Evolutionary conservation across 106 monocot species (phyloP).

Genomic region (Dendrobium catenatum): DNA sequence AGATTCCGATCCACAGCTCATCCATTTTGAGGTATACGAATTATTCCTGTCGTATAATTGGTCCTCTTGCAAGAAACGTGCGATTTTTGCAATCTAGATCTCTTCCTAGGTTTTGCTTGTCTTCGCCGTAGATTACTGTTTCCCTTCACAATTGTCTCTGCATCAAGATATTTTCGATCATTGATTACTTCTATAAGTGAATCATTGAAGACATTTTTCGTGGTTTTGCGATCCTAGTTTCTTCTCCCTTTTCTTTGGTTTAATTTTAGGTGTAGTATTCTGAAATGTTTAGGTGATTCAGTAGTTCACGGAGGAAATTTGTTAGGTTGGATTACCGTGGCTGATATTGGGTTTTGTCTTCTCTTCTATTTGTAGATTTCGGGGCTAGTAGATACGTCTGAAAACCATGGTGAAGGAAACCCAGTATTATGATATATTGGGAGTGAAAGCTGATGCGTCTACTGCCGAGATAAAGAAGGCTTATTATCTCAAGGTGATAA

Average conservation of each 20-base stretch:
- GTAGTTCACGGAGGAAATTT: neutral
- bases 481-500: constrained; percentile 68
- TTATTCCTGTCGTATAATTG: neutral
- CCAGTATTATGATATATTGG: constrained; percentile 71
- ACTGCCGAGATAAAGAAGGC: constrained; percentile 89
- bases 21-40: neutral
- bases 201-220: neutral
- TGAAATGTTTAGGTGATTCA: neutral
- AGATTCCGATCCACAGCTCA: neutral
- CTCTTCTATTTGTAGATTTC: neutral
- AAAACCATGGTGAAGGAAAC: constrained; percentile 61
- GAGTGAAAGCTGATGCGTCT: constrained; percentile 62
- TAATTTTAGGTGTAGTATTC: neutral
- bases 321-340: neutral
- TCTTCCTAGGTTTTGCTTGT: neutral
- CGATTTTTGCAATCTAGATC: neutral
- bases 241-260: neutral
- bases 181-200: neutral
- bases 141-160: neutral
- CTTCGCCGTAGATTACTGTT: neutral
- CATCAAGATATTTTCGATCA: neutral
- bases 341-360: neutral
- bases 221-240: too few relatives aligned
- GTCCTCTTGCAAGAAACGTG: neutral
- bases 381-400: neutral